A percentile compares a stretch with the other conserved stretches of the same genome.
Evolutionary conservation across 495 filamentous ascomycete genomes (phyloP).

Genomic region (Friedmanniomyces endolithicus): DNA sequence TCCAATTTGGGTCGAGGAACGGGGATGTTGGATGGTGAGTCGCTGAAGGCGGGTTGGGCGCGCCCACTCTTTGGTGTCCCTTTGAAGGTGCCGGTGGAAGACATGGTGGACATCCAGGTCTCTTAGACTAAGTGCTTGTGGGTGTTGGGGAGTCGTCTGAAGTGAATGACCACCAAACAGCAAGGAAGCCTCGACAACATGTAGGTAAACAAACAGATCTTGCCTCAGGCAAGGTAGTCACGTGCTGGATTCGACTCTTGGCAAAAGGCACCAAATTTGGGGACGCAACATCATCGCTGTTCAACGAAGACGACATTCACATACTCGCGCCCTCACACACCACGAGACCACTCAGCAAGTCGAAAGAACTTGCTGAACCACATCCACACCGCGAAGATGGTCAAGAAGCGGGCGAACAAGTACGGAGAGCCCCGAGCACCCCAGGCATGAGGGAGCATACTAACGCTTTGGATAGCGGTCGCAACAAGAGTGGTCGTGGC

Average conservation of each 20-base stretch:
- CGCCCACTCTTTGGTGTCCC: conserved; percentile 52
- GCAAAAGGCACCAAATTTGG: not conserved
- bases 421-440: conserved; percentile 35
- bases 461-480: conserved; percentile 53
- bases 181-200: not conserved
- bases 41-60: conserved; percentile 56
- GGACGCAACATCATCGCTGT: not conserved
- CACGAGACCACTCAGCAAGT: conserved; percentile 11
- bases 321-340: not conserved
- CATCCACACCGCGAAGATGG: conserved; percentile 63
- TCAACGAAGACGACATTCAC: not conserved
- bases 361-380: conserved; percentile 10
- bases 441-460: conserved; percentile 12
- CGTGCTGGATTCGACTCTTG: not conserved
- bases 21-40: conserved; percentile 70
- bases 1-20: conserved; percentile 59
- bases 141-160: too few species aligned
- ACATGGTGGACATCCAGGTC: conserved; percentile 35
- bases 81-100: conserved; percentile 44
- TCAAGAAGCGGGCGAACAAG: conserved; percentile 99
- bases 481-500: conserved; percentile 99
- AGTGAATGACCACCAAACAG: too few species aligned
- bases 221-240: too few species aligned
- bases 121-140: not conserved
- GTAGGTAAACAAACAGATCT: not conserved